Evolutionary conservation across 1,284 basidiomycete species (phyloP), one percentile per base, ranked within the genome.

Genomic region (Taiwanofungus camphoratus): DNA sequence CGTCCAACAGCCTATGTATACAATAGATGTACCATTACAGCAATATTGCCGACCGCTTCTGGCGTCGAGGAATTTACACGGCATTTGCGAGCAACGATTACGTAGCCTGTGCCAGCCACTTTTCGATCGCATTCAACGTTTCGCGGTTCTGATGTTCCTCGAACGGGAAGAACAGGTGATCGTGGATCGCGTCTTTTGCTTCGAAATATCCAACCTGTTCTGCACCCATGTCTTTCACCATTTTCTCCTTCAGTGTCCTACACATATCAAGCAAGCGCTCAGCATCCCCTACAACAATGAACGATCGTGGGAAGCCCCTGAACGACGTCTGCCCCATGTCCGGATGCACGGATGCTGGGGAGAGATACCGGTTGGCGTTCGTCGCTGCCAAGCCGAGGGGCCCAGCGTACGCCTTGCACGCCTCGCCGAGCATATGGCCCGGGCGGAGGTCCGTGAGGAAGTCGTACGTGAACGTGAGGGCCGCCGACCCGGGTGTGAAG

Each of bases 401-500:
- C 1, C 9, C 26, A 9, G 26, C n/a, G 26, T 9, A n/a, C 26
- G n/a, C 26, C 9, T n/a, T 8, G 9, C 9, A 9, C 26, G n/a
- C 26, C 26, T 29, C 26, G n/a, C n/a, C n/a, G n/a, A 29, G n/a
- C 26, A 29, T 8, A n/a, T 9, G 26, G n/a, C 26, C 26, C 26
- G 8, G 9, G 26, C n/a, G 26, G 9, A n/a, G 26, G 26, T 29
- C 26, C 26, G 9, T n/a, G 26, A 29, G 26, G 26, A 29, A 29
- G 26, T 29, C 26, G n/a, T 29, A 29, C 9, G 8, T 9, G 26
- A 29, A 29, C 26, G 8, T n/a, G n/a, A 8, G 26, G 9, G 8
- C 26, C 26, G 26, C 8, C 26, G 9, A 8, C n/a, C n/a, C 55
- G 0, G 65, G 52, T 5, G 54, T 43, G 13, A 55, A 46, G 47